Evolutionary conservation across 257 asterid species (phyloP), one percentile per base, ranked within the genome.

Genomic region (Solanum arcanum): DNA sequence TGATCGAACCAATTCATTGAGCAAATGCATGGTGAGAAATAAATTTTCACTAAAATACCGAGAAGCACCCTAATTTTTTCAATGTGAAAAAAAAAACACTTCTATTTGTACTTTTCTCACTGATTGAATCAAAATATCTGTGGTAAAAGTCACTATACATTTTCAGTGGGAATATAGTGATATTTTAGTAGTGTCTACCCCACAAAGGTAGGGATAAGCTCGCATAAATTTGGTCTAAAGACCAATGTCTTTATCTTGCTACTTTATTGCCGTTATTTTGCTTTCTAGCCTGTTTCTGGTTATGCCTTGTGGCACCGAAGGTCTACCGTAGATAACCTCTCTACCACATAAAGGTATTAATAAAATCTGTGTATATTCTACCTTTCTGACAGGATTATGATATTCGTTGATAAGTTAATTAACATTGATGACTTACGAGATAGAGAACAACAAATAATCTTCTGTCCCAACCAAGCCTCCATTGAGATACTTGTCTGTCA

Each of bases 391-490:
- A 2, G 1, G 4, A 18, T 0, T 33, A 9, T 33, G 8, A n/a
- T 29, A 4, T 3, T 8, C 16, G n/a, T 8, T 42, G n/a, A n/a
- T 10, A 76, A 76, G 3, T n/a, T 42, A 42, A 41, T n/a, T 7
- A 42, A n/a, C 21, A 42, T 42, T n/a, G 20, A 11, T 5, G 56
- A 68, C 86, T 70, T 91, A 95, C 98, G 89, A 92, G 86, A 42
- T 90, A 96, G 62, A 92, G 89, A 16, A 87, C 95, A 0, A 89
- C 64, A 4, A 95, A 92, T 25, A 96, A 93, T 64, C 91, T 92
- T 39, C 95, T 68, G 74, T 92, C 76, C 95, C 94, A 92, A 3
- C 95, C 98, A 33, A 96, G 92, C 83, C 88, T 92, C 98, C 98
- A 96, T 37, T 93, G 93, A 18, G 49, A 86, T 92, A 91, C 89